phyloP scores from a whole-genome alignment of 495 filamentous ascomycete genomes.

The Bombardia bombarda region DNA sequence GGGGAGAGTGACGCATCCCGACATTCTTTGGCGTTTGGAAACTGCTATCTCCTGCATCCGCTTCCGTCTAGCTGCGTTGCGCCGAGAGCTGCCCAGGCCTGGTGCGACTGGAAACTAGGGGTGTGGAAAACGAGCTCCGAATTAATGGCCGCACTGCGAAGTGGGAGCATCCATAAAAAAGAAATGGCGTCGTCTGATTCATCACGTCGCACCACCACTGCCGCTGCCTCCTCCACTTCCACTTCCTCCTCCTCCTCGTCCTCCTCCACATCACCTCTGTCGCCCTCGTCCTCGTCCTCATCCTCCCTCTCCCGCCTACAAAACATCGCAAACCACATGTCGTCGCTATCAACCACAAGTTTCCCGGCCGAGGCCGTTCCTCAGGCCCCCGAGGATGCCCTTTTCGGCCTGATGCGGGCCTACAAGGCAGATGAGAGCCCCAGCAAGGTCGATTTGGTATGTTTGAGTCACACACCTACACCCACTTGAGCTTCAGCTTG shows the following conservation, averaged over 20 bases:
- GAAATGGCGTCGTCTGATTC: conserved; percentile 21
- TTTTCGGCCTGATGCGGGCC: conserved; percentile 89
- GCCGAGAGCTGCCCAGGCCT: too few relatives aligned
- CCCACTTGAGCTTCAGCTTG: background rate
- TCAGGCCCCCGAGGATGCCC: conserved; percentile 86
- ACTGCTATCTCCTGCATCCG: too few relatives aligned
- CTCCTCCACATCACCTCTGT: conserved; percentile 8
- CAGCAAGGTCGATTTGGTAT: conserved; percentile 80
- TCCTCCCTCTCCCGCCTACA: conserved; percentile 34
- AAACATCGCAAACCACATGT: conserved; percentile 35
- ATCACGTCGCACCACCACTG: background rate
- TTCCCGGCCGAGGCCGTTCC: conserved; percentile 77
- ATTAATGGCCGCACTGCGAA: background rate
- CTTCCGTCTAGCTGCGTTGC: too few relatives aligned
- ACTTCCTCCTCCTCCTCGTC: conserved; percentile 11
- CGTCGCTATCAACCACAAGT: conserved; percentile 44
- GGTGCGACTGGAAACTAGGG: too few relatives aligned
- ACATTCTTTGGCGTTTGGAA: too few relatives aligned
- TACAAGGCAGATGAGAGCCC: conserved; percentile 76
- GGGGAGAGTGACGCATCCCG: too few relatives aligned
- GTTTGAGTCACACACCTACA: conserved; percentile 5
- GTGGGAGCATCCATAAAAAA: conserved; percentile 9
- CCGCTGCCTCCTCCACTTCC: conserved; percentile 8
- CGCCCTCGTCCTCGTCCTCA: conserved; percentile 12
- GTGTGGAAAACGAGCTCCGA: conserved; percentile 9